Base-by-base conservation (phyloP, 2,329 filamentous ascomycete genomes). In the Cryphonectria nitschkei region DNA sequence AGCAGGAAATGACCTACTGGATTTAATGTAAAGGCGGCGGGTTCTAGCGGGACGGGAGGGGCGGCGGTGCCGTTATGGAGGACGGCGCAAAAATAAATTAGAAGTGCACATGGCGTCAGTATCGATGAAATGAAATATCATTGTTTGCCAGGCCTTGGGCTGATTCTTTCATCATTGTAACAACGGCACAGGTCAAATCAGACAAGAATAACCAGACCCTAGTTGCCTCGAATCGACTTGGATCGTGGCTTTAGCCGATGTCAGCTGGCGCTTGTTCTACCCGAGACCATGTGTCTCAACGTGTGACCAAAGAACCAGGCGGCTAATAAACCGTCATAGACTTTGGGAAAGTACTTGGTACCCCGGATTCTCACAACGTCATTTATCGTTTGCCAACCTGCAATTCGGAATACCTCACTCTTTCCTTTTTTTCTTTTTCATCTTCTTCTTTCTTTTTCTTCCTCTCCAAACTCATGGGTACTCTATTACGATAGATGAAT, bases 1-100 rank as follows among this genome's bases (percentile, higher is more conserved):
- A 65, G 89, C 65, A 0, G 70, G 85, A 75, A 87, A 92, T 73
- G 90, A 93, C 80, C 81, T 92, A 74, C 76, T 89, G 65, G 86
- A 86, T 22, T 81, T 89, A 74, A 88, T 88, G 75, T 89, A 83
- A 77, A 77, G 54, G 34, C 22, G 26, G 6, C 9, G 11, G 50
- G 11, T 26, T 54, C 37, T 11, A 22, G 8, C 2, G 9, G 19
- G 19, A 56, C 32, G 26, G 46, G 46, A 41, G n/a, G 43, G 46
- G 46, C 37, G n/a, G 32, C 6, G 39, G 62, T 65, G 39, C 16
- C 14, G 41, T 64, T 64, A 29, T 19, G n/a, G 65, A 60, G 65
- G 32, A 29, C 19, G 46, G 19, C 65, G 62, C 39, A 43, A 65
- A 39, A 39, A 69, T 54, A 71, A 67, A 71, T 56, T 50, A 68